phyloP scores from a whole-genome alignment of 805 yeast species.

The Saturnispora dispora region DNA sequence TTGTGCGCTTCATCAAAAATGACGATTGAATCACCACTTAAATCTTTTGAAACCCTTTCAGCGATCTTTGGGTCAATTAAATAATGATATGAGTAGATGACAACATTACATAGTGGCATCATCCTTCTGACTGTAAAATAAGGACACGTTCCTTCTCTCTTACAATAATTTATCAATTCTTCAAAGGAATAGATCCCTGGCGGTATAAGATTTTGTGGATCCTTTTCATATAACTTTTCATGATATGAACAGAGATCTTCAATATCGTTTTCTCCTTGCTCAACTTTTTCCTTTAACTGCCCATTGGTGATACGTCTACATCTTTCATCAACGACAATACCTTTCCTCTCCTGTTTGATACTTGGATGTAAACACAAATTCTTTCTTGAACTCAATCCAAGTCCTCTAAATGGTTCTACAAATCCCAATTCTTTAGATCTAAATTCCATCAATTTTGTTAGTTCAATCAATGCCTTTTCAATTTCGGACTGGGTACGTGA shows the following conservation, averaged over 20 bases:
- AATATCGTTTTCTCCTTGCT: slow-evolving; percentile 48
- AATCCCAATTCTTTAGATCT: slow-evolving; percentile 76
- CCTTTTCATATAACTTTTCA: slow-evolving; percentile 78
- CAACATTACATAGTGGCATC: slow-evolving; percentile 89
- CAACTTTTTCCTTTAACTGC: slow-evolving; percentile 58
- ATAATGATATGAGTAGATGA: slow-evolving; percentile 95
- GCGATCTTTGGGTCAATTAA: slow-evolving; percentile 94
- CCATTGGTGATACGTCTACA: slow-evolving; percentile 95
- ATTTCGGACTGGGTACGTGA: slow-evolving; percentile 99
- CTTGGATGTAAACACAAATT: slow-evolving; percentile 87
- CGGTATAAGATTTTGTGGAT: slow-evolving; percentile 84
- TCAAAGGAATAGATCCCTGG: slow-evolving; percentile 94
- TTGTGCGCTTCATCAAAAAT: slow-evolving; percentile 98
- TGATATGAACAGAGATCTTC: slow-evolving; percentile 73
- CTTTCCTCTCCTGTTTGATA: slow-evolving; percentile 81
- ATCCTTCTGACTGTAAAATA: slow-evolving; percentile 96
- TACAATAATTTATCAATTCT: slow-evolving; percentile 66
- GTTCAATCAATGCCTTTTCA: slow-evolving; percentile 91
- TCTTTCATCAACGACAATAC: slow-evolving; percentile 88
- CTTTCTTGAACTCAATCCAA: slow-evolving; percentile 91
- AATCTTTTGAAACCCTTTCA: slow-evolving; percentile 85
- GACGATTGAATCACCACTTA: slow-evolving; percentile 85
- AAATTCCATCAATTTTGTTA: slow-evolving; percentile 79
- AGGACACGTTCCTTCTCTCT: slow-evolving; percentile 78
- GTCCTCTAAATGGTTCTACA: slow-evolving; percentile 84